phyloP scores from a whole-genome alignment of 106 monocot genomes.

The Hemerocallis citrina region DNA sequence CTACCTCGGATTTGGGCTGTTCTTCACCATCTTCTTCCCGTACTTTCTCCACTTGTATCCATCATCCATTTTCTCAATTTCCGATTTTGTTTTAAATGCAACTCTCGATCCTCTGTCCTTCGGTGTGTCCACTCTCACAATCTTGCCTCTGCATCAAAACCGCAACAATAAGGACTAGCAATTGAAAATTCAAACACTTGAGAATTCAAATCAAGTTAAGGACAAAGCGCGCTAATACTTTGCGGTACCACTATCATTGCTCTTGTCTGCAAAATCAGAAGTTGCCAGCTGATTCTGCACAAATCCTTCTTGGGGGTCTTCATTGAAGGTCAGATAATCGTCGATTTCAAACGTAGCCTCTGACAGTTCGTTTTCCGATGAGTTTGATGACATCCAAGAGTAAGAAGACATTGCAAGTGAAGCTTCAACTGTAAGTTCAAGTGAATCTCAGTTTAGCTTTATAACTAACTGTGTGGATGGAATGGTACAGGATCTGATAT shows the following conservation, averaged over 20 bases:
- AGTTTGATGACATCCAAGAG: slow-evolving; percentile 2
- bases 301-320: background rate
- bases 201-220: background rate
- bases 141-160: background rate
- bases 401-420: background rate
- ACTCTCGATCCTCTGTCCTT: slow-evolving; percentile 1
- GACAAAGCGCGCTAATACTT: background rate
- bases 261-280: background rate
- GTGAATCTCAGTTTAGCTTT: background rate
- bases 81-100: slow-evolving; percentile 20
- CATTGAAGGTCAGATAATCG: slow-evolving; percentile 2
- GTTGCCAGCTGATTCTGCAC: background rate
- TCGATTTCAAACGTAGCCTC: background rate
- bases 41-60: slow-evolving; percentile 41
- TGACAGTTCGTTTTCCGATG: background rate
- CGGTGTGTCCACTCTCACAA: background rate
- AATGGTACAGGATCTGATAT: background rate
- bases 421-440: background rate
- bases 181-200: background rate
- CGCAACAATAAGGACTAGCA: too few relatives aligned
- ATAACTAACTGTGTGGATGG: background rate
- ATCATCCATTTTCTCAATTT: slow-evolving; percentile 29
- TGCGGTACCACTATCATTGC: background rate
- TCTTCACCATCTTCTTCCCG: slow-evolving; percentile 32
- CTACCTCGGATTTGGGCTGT: slow-evolving; percentile 38